Conservation (phyloP, 768 basidiomycete genomes). For the Dentipellis fragilis region DNA sequence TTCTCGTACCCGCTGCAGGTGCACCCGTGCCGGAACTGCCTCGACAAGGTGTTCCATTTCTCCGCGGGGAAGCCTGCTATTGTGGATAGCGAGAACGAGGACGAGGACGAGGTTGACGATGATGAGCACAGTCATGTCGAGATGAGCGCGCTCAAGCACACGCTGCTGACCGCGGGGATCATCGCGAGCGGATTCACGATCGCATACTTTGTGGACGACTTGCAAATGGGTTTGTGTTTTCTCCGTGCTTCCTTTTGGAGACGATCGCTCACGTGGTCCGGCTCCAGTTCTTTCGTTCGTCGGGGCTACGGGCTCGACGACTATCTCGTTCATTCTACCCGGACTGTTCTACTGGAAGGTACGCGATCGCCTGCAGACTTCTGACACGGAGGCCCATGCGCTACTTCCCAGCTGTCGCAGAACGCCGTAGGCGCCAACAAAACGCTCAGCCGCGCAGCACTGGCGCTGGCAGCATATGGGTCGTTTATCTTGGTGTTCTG, state of each 20-base stretch:
- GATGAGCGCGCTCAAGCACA: slow-evolving; percentile 61
- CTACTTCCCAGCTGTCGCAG: slow-evolving; percentile 47
- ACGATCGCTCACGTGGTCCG: slow-evolving; percentile 2
- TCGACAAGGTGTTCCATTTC: slow-evolving; percentile 79
- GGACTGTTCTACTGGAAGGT: slow-evolving; percentile 93
- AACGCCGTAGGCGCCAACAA: slow-evolving; percentile 45
- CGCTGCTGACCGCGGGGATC: slow-evolving; percentile 57
- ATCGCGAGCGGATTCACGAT: slow-evolving; percentile 56
- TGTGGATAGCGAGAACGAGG: slow-evolving; percentile 14
- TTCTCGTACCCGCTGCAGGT: slow-evolving; percentile 95
- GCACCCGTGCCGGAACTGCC: slow-evolving; percentile 83
- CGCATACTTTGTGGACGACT: slow-evolving; percentile 69
- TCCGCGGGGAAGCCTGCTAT: slow-evolving; percentile 24
- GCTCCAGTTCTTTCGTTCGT: slow-evolving; percentile 84
- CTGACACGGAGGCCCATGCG: background rate
- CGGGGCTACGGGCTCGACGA: slow-evolving; percentile 92
- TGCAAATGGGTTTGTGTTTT: slow-evolving; percentile 55
- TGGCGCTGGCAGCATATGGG: slow-evolving; percentile 71
- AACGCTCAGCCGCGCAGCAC: slow-evolving; percentile 46
- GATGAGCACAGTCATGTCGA: slow-evolving; percentile 50
- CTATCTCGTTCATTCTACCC: slow-evolving; percentile 93
- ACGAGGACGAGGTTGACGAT: slow-evolving; percentile 36
- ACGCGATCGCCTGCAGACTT: slow-evolving; percentile 6
- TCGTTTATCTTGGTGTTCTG: slow-evolving; percentile 77
- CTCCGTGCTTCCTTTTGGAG: background rate